Evolutionary conservation across 768 basidiomycete genomes (phyloP), one percentile per base, ranked within the genome.

Genomic region (Termitomyces sp.): DNA sequence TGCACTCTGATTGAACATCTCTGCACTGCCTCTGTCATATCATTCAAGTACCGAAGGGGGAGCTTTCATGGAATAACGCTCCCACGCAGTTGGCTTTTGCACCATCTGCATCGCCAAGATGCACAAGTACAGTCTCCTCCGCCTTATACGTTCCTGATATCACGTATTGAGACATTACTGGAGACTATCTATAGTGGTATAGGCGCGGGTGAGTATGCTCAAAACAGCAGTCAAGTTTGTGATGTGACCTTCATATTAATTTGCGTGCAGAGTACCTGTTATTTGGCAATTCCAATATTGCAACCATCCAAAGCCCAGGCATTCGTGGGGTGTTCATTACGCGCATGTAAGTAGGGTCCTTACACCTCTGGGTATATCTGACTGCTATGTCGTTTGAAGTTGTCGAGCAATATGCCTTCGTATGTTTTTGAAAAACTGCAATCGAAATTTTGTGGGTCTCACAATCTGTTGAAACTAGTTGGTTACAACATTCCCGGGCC

Each of bases 1-100:
- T 86, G 83, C 55, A 75, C 80, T 54, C 68, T 79, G 45, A 58
- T 83, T 18, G 86, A 88, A 43, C 66, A 68, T 10, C 64, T 87
- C 2, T 76, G 79, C 48, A 72, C 71, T 7, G 72, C 71, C 14
- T 62, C 75, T 5, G 68, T 80, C 5, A 54, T 86, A 2, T 70
- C 71, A 43, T 67, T 28, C n/a, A 64, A 68, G 55, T 60, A 63
- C 30, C 40, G 59, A 13, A 22, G 22, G 3, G 44, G 62, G 45
- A 46, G 60, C 16, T 65, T 83, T 0, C 79, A 86, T 63, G 71
- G 73, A 16, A 61, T 83, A 28, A 76, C 78, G 5, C 72, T 87
- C 35, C 86, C 86, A 0, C 75, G 75, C 2, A 78, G 75, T 52
- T 87, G 84, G 84, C 63, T 84, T 20, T 35, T 70, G 16, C 57